Base-by-base conservation (phyloP, 225 moss, liverwort and hornwort genomes). In the Pleurozium schreberi region DNA sequence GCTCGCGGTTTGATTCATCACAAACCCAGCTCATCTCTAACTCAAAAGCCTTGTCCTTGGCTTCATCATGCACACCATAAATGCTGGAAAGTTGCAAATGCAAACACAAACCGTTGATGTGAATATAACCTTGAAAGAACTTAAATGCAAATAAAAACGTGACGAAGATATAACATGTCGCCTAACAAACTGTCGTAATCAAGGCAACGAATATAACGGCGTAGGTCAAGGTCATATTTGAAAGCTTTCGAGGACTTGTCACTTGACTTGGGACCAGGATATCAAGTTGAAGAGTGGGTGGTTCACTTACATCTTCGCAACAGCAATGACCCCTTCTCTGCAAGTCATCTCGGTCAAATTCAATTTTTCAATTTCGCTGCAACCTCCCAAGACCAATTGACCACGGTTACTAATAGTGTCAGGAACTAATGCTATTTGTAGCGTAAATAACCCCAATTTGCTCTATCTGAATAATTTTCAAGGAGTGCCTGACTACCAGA, bases 11-110 rank as follows among this genome's bases (percentile, higher is more conserved):
- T 18, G 96, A 95, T 84, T 98, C 97, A 22, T 98, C 97, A 69
- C 96, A 98, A 75, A 98, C 91, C 97, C 97, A 98, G 90, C 96
- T 98, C 95, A 98, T 96, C 92, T 98, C 97, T 80, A 98, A 92
- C 93, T 98, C 97, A 91, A 98, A 98, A 14, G 97, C 96, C 90
- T 98, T 98, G 91, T 98, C 97, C 89, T 98, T 98, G 59, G 96
- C 97, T 92, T 98, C 97, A 93, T 98, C 97, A 83, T 98, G 97
- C 68, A 98, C 97, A 87, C 90, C 92, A 73, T 96, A 98, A 84
- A 98, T 90, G 85, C 91, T 91, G 88, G 38, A 88, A 68, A 91
- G 86, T 83, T 93, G 94, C 64, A 95, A 64, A 83, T 57, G 52
- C 78, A 84, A 81, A 86, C 76, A 64, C 36, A 64, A 88, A 31